Evolutionary conservation across 495 filamentous ascomycete species (phyloP), one percentile per base, ranked within the genome.

Genomic region (Aspergillus campestris): DNA sequence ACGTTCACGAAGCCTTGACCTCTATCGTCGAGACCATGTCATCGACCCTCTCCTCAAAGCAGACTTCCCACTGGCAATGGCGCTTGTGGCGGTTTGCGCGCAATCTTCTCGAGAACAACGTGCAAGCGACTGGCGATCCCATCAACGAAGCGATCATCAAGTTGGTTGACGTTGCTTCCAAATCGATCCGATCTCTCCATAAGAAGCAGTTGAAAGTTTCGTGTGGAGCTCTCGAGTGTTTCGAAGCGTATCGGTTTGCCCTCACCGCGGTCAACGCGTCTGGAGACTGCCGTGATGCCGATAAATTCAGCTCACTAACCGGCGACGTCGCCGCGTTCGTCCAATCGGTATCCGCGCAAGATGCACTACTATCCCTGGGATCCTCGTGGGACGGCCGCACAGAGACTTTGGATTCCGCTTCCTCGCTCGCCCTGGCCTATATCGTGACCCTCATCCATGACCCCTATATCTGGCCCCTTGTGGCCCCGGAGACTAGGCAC

Each of bases 51-150:
- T 63, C 60, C 28, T 67, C 62, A 1, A 62, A 67, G 38, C 56
- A 66, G 37, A 42, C 44, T 35, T 36, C 69, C 24, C 70, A 68
- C 45, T 73, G 70, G 70, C 61, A 64, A 41, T 73, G 70, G 70
- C 65, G 70, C n/a, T 35, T 73, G 39, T 73, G 70, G 70, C 63
- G 64, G 35, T 52, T 71, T 33, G 50, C 59, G 32, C 61, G 60
- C 13, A 68, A 65, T 45, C 44, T 70, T 14, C 27, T 67, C 7
- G 56, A 61, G 13, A 64, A 66, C 29, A 62, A 53, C 18, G 31
- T 55, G 10, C 49, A 67, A 31, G 45, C 51, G 5, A 45, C 48
- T 31, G 51, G 56, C 15, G 45, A 41, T 46, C 37, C 44, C n/a
- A 45, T 63, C 10, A 44, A 37, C 35, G 34, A 47, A 43, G 31